These are phyloP conservation scores for Haplosporangium gracile DNA, from an alignment of 192 early-diverging fungal species.

Conservation along the genomic window DNA sequence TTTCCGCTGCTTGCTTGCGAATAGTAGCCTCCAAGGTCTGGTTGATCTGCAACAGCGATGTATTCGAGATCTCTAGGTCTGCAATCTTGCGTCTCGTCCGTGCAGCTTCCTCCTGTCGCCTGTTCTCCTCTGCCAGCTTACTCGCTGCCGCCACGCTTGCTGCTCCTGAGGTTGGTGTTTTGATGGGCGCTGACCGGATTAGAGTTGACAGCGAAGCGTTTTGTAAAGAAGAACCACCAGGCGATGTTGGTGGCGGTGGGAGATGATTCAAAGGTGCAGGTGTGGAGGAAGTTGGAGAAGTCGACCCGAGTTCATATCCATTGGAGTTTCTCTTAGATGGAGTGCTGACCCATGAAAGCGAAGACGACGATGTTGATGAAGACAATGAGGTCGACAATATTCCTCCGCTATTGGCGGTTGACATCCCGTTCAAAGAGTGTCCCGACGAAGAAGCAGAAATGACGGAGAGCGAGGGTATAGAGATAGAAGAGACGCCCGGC, in stretches of 20 bases:
- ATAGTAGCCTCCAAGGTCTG: conserved; percentile 63
- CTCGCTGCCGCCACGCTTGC: conserved; percentile 22
- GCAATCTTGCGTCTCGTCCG: conserved; percentile 58
- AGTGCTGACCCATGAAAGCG: conserved; percentile 43
- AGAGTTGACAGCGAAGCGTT: not conserved
- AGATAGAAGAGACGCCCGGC: not conserved
- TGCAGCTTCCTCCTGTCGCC: conserved; percentile 40
- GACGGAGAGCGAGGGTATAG: conserved; percentile 9
- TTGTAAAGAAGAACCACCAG: not conserved
- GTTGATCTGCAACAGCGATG: conserved; percentile 64
- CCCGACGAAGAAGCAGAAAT: conserved; percentile 4
- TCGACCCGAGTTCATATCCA: not conserved
- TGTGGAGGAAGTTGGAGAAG: conserved; percentile 10
- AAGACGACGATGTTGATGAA: conserved; percentile 43
- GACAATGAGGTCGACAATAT: conserved; percentile 44
- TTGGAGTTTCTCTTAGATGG: not conserved
- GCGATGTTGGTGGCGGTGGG: not conserved
- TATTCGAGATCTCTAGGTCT: conserved; percentile 70
- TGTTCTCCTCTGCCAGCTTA: conserved; percentile 36
- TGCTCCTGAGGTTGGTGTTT: conserved; percentile 2
- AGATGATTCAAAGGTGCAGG: not conserved
- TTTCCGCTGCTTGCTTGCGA: conserved; percentile 63
- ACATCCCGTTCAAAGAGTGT: conserved; percentile 8
- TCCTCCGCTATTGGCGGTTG: conserved; percentile 1
- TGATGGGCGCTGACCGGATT: conserved; percentile 3